A percentile compares a stretch with the other conserved stretches of the same genome.
These are phyloP conservation scores for Leptographium galeiforme DNA, from an alignment of 2,329 filamentous ascomycete genomes.

Conservation along the genomic window DNA sequence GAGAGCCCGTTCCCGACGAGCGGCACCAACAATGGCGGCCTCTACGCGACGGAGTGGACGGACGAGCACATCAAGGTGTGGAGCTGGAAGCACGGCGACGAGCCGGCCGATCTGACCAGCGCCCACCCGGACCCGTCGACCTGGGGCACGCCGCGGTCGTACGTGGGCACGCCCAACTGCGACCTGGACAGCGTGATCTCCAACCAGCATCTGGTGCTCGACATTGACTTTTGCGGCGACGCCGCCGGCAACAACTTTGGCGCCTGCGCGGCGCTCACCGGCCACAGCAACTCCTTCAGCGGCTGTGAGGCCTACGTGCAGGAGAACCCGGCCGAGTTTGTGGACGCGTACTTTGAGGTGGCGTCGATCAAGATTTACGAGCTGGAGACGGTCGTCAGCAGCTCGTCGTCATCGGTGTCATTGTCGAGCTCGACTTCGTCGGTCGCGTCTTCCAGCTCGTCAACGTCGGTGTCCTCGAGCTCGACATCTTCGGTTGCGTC, in stretches of 20 bases:
- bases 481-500: background rate
- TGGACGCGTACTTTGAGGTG: constrained; percentile 33
- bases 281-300: constrained; percentile 7
- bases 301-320: constrained; percentile 25
- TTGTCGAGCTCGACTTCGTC: background rate
- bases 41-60: constrained; percentile 29
- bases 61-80: constrained; percentile 26
- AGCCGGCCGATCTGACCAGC: constrained; percentile 21
- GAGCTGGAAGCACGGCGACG: constrained; percentile 20
- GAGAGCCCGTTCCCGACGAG: constrained; percentile 7
- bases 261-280: constrained; percentile 12
- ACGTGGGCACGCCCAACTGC: constrained; percentile 45
- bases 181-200: constrained; percentile 50
- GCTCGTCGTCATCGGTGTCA: background rate
- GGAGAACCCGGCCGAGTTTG: constrained; percentile 21
- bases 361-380: constrained; percentile 20
- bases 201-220: constrained; percentile 58
- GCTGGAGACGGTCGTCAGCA: background rate
- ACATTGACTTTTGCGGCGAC: constrained; percentile 63
- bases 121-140: constrained; percentile 42
- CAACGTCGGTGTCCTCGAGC: background rate
- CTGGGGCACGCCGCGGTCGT: constrained; percentile 53
- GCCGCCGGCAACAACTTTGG: constrained; percentile 37
- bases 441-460: background rate
- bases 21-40: constrained; percentile 12